phyloP scores from a whole-genome alignment of 2,329 filamentous ascomycete species.

The Talaromyces sp. region DNA sequence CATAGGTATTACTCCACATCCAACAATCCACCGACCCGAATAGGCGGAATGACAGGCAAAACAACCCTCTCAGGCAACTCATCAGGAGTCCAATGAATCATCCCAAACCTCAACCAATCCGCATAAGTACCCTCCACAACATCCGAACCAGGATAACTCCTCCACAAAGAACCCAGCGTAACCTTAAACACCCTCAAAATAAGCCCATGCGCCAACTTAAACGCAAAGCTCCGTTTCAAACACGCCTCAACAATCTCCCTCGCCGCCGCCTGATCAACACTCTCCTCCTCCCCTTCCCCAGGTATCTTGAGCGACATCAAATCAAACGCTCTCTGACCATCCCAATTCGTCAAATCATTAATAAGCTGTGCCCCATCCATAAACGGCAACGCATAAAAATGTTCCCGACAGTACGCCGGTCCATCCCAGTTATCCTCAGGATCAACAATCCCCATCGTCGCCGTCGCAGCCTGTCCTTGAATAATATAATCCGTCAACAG shows the following conservation, averaged over 20 bases:
- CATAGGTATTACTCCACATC: background rate
- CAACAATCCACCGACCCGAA: background rate
- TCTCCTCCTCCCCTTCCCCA: conserved; percentile 33
- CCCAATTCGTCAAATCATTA: conserved; percentile 57
- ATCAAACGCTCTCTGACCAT: conserved; percentile 53
- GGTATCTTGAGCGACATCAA: conserved; percentile 52
- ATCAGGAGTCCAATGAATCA: conserved; percentile 49
- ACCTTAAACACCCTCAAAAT: conserved; percentile 54
- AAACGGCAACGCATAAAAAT: conserved; percentile 56
- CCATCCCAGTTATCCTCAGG: conserved; percentile 57
- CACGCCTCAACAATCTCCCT: conserved; percentile 56
- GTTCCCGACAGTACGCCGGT: conserved; percentile 53
- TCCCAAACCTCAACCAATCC: conserved; percentile 56
- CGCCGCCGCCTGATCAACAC: conserved; percentile 47
- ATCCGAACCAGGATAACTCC: conserved; percentile 54
- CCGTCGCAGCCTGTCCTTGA: conserved; percentile 57
- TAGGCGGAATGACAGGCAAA: background rate
- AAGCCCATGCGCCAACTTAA: conserved; percentile 60
- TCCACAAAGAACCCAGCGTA: conserved; percentile 59
- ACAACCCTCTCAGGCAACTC: conserved; percentile 34
- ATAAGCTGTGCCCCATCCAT: conserved; percentile 57
- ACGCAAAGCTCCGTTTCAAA: conserved; percentile 55
- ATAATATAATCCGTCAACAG: conserved; percentile 61
- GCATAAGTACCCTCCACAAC: conserved; percentile 56
- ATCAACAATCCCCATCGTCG: conserved; percentile 58